phyloP scores from a whole-genome alignment of 495 filamentous ascomycete species.

The Neurospora terricola region DNA sequence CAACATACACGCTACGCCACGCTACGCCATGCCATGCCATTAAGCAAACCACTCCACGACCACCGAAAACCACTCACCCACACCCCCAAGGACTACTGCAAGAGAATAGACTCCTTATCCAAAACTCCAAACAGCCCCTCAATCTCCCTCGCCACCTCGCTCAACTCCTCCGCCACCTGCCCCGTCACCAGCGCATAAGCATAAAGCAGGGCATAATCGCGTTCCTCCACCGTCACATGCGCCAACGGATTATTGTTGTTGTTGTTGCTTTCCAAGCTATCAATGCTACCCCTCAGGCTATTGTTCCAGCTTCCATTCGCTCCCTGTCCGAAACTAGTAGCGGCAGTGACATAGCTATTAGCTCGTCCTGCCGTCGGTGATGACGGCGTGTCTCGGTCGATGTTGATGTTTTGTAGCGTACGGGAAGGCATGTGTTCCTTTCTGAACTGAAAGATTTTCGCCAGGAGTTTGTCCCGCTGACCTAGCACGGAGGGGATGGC shows the following conservation, averaged over 20 bases:
- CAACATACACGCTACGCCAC: no score
- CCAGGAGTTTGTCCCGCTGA: constrained; percentile 73
- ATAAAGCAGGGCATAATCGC: constrained; percentile 45
- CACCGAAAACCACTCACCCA: no score
- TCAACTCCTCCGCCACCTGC: constrained; percentile 62
- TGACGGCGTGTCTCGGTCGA: constrained; percentile 10
- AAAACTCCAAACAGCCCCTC: constrained; percentile 65
- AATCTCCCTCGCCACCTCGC: constrained; percentile 56
- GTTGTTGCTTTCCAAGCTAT: neutral
- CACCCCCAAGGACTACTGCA: constrained; percentile 48
- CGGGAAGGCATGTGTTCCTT: constrained; percentile 46
- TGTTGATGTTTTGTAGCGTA: neutral
- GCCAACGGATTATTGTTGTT: neutral
- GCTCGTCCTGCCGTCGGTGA: constrained; percentile 11
- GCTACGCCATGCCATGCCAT: no score
- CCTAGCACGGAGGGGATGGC: constrained; percentile 73
- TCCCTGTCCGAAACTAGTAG: constrained; percentile 4
- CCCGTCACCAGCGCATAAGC: constrained; percentile 54
- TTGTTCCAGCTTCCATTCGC: neutral
- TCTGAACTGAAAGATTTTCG: constrained; percentile 78
- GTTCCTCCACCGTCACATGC: constrained; percentile 31
- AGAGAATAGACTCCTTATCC: constrained; percentile 60
- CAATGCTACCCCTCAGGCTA: neutral
- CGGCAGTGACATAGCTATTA: constrained; percentile 1
- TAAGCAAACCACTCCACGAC: no score